A percentile compares a stretch with the other conserved stretches of the same genome.
Evolutionary conservation across 768 basidiomycete genomes (phyloP).

Genomic region (Floccularia luteovirens): DNA sequence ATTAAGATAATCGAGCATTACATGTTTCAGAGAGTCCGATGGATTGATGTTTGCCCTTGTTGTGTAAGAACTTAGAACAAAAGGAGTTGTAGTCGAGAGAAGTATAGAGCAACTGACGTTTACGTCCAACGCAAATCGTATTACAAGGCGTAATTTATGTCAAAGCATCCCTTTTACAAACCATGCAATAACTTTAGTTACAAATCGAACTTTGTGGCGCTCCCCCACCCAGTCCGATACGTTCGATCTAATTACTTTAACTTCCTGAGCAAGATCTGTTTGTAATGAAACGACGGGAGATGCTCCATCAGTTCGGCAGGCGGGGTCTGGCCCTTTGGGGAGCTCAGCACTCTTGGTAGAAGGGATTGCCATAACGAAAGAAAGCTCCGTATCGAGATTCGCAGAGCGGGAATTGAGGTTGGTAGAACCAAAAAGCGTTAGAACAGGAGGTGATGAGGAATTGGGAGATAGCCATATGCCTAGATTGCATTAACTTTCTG

Average conservation of each 20-base stretch:
- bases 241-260: conserved; percentile 41
- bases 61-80: too few relatives aligned
- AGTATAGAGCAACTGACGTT: too few relatives aligned
- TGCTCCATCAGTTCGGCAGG: background rate
- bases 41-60: too few relatives aligned
- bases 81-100: too few relatives aligned
- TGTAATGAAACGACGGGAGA: conserved; percentile 25
- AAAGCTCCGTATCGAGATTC: conserved; percentile 87
- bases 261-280: conserved; percentile 42
- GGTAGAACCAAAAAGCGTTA: conserved; percentile 91
- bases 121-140: too few relatives aligned
- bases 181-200: conserved; percentile 56
- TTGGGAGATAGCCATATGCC: conserved; percentile 81
- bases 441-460: conserved; percentile 38
- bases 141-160: conserved; percentile 5
- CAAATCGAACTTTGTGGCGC: conserved; percentile 48
- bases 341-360: background rate
- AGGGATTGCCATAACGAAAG: conserved; percentile 70
- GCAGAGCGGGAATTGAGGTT: conserved; percentile 91
- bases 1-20: too few relatives aligned
- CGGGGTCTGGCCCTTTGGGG: too few relatives aligned
- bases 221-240: conserved; percentile 53
- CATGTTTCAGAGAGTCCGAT: too few relatives aligned
- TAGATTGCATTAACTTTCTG: conserved; percentile 17
- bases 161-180: conserved; percentile 67